Evolutionary conservation across 495 filamentous ascomycete species (phyloP).

Genomic region (Hypomontagnella monticulosa): DNA sequence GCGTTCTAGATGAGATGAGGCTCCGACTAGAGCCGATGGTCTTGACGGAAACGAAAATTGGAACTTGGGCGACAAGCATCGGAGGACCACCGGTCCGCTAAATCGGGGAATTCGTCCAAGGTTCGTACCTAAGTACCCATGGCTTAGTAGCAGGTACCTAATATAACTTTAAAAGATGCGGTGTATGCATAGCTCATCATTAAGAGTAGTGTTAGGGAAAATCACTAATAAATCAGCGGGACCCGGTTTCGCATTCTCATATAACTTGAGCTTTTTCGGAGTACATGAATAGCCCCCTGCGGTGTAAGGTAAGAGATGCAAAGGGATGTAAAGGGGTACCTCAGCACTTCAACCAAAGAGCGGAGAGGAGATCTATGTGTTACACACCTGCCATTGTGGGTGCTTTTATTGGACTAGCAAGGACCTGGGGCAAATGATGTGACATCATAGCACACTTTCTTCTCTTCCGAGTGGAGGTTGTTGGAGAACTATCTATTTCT

Average conservation of each 20-base stretch:
- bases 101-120: conserved; percentile 1
- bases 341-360: no score
- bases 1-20: conserved; percentile 30
- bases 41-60: conserved; percentile 32
- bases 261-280: background rate
- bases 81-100: conserved; percentile 28
- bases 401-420: conserved; percentile 22
- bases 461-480: conserved; percentile 25
- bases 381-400: conserved; percentile 9
- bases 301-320: conserved; percentile 9
- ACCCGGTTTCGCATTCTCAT: conserved; percentile 8
- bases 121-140: background rate
- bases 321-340: no score
- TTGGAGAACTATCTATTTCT: conserved; percentile 10
- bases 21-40: conserved; percentile 34
- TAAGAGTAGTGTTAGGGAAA: conserved; percentile 18
- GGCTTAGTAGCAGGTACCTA: conserved; percentile 24
- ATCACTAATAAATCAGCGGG: conserved; percentile 12
- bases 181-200: conserved; percentile 14
- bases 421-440: conserved; percentile 16
- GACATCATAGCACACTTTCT: conserved; percentile 33
- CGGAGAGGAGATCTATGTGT: conserved; percentile 23
- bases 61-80: conserved; percentile 30
- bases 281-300: background rate
- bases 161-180: conserved; percentile 22